Percentiles rank a stretch among this genome's conserved stretches.
phyloP scores from a whole-genome alignment of 2,329 filamentous ascomycete species.

The Chaetothyriales sp. region DNA sequence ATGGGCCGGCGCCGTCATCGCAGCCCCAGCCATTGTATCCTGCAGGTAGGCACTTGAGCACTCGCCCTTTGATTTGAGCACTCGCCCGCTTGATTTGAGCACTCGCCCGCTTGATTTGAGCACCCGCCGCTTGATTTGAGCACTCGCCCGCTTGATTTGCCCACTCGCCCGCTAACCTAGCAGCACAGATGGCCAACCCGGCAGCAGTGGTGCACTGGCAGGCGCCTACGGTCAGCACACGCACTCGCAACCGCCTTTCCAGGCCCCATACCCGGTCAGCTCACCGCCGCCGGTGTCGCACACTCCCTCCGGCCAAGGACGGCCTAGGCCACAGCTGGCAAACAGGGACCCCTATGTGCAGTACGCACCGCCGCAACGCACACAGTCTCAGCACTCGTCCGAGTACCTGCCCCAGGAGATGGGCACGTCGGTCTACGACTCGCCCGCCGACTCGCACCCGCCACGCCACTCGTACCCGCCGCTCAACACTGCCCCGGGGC shows the following conservation, averaged over 20 bases:
- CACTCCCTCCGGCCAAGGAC: conserved; percentile 26
- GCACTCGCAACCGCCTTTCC: conserved; percentile 16
- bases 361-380: conserved; percentile 7
- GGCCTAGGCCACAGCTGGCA: conserved; percentile 12
- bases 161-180: conserved; percentile 3
- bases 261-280: conserved; percentile 27
- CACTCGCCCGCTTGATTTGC: neutral
- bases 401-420: conserved; percentile 52
- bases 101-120: too few relatives aligned
- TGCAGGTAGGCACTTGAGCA: conserved; percentile 44
- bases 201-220: neutral
- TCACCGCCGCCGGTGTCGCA: conserved; percentile 40
- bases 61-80: too few relatives aligned
- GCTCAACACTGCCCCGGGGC: neutral
- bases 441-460: conserved; percentile 41
- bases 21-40: conserved; percentile 54
- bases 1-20: conserved; percentile 10
- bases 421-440: conserved; percentile 64
- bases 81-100: too few relatives aligned
- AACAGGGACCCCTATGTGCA: conserved; percentile 39
- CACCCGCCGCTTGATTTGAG: neutral
- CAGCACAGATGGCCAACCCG: conserved; percentile 19
- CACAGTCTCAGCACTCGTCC: conserved; percentile 19
- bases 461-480: conserved; percentile 23
- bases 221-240: conserved; percentile 11